Base-by-base conservation (phyloP, 257 asterid species). In the Fraxinus excelsior region DNA sequence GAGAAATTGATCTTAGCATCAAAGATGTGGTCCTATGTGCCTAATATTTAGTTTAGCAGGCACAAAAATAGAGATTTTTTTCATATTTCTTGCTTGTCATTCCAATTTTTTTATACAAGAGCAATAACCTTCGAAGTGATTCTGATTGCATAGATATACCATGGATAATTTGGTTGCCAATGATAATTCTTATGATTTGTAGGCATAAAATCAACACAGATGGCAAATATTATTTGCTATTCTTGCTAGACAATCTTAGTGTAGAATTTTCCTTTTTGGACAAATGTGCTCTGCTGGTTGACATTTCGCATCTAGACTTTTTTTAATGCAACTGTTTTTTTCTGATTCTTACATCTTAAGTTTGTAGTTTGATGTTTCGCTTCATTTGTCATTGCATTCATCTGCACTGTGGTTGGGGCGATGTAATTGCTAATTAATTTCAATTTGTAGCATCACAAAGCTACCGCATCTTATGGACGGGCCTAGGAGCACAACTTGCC, bases 401-500 rank as follows among this genome's bases (percentile, higher is more conserved):
- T 46, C 7, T 14, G 2, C n/a, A 4, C 49, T 46, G 7, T 14
- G n/a, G 13, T 40, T 16, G n/a, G 56, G n/a, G n/a, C n/a, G 16
- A 42, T 58, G 31, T 60, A 21, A 26, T 23, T 23, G 34, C 26
- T n/a, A 25, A 11, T 23, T 60, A 62, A 62, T 62, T 25, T 10
- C 34, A 26, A 62, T 62, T 10, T 62, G 1, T 76, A 72, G 82
- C 90, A 90, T 89, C 84, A 53, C 94, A 86, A 66, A 84, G 78
- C 81, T 93, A 89, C 79, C 98, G 98, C 25, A 31, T 78, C 69
- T 80, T 91, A 71, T 91, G 98, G 98, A 89, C 94, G 67, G 97
- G 98, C 71, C 91, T 93, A 14, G 95, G 98, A 70, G 96, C 92
- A 67, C 98, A 93, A 81, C 95, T 93, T 74, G 94, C 92, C 12